A percentile compares a stretch with the other conserved stretches of the same genome.
These are phyloP conservation scores for Penicillium sp. DNA, from an alignment of 2,329 filamentous ascomycete genomes.

Conservation along the genomic window DNA sequence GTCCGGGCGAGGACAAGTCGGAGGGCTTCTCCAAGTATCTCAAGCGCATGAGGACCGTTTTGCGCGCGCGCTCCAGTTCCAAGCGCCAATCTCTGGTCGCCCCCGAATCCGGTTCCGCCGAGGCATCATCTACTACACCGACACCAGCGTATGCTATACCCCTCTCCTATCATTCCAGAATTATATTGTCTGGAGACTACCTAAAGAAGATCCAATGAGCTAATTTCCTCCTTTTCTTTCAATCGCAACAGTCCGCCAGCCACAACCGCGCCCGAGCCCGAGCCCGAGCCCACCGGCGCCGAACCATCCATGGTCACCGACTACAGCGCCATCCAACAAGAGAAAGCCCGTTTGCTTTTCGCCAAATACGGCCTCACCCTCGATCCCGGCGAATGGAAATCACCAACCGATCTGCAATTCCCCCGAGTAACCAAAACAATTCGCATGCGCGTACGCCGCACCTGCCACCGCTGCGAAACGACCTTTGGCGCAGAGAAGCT, in stretches of 20 bases:
- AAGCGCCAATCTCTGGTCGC: constrained; percentile 37
- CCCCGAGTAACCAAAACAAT: constrained; percentile 54
- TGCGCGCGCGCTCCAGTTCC: constrained; percentile 40
- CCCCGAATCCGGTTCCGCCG: constrained; percentile 26
- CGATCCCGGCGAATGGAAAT: constrained; percentile 51
- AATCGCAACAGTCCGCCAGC: constrained; percentile 10
- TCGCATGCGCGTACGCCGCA: constrained; percentile 57
- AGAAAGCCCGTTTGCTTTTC: constrained; percentile 53
- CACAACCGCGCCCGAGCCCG: background rate
- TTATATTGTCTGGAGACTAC: no score
- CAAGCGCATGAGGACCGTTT: constrained; percentile 47
- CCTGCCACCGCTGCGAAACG: constrained; percentile 80
- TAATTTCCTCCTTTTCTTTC: background rate
- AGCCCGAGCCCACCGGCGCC: constrained; percentile 16
- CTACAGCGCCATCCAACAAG: constrained; percentile 50
- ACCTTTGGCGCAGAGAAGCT: constrained; percentile 75
- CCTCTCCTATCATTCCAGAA: background rate
- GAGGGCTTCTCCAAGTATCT: constrained; percentile 49
- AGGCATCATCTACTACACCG: constrained; percentile 26
- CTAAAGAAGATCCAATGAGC: background rate
- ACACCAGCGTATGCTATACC: constrained; percentile 27
- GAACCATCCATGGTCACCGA: constrained; percentile 35
- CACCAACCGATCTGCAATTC: constrained; percentile 41
- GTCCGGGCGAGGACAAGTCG: constrained; percentile 32
- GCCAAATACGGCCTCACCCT: constrained; percentile 55